Evolutionary conservation across 768 basidiomycete genomes (phyloP), one percentile per base, ranked within the genome.

Genomic region (Hysterangium stoloniferum): DNA sequence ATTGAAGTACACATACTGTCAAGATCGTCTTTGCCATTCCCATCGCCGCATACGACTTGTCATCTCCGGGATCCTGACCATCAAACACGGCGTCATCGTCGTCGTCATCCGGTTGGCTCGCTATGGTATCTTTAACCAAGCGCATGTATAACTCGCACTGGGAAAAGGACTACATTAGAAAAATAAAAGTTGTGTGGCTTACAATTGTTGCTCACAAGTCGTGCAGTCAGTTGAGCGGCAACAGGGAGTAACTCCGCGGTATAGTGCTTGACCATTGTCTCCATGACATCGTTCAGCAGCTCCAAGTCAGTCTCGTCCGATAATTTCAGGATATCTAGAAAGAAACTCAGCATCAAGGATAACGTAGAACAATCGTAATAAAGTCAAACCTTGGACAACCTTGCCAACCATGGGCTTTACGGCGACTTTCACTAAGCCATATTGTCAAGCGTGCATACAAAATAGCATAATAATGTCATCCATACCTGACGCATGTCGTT

Each of bases 291-390:
- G 60, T 88, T 90, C 49, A 93, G 72, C 42, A 88, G 75, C 62
- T 94, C 90, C 37, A 95, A 69, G 62, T 94, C 91, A 38, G 88
- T 90, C 66, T 93, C 87, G 62, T 92, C 86, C n/a, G 86, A 81
- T 37, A 95, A 73, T 63, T 88, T 89, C 58, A 93, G 75, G n/a
- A 93, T 71, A 62, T 86, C 88, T 88, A 35, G 5, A 11, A 4
- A 19, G 2, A 12, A 22, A 13, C 20, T 29, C 40, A 7, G 34
- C 6, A 1, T 15, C 31, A 29, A 32, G 12, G 11, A 15, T 49
- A 11, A 4, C 31, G 6, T 13, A 22, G 28, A 19, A 33, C 4
- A 11, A 15, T 29, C 9, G 29, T 13, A 22, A 27, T n/a, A 17
- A 48, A 19, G 17, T 31, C 67, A 35, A 56, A 84, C 87, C 84